A percentile compares a stretch with the other conserved stretches of the same genome.
Evolutionary conservation across 2,329 filamentous ascomycete genomes (phyloP).

Genomic region (Alternaria brassicae): DNA sequence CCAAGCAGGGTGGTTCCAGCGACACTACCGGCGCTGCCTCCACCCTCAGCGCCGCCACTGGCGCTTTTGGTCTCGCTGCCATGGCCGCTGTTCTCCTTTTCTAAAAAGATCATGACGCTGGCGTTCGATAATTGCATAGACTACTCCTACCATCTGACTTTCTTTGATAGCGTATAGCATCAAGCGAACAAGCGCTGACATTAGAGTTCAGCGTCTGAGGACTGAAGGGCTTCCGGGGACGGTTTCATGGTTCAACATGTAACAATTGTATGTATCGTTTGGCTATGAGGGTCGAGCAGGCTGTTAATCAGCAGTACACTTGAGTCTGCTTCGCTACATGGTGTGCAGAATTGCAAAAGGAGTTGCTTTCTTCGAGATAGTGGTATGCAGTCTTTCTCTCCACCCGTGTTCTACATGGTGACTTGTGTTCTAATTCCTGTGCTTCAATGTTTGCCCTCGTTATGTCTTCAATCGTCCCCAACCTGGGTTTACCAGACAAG

Average conservation of each 20-base stretch:
- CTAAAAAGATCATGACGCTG: slow-evolving; percentile 50
- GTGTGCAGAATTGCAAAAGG: slow-evolving; percentile 29
- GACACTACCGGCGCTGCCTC: slow-evolving; percentile 49
- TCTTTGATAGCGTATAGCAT: slow-evolving; percentile 45
- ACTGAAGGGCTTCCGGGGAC: slow-evolving; percentile 33
- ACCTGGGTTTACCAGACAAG: not conserved
- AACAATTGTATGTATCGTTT: slow-evolving; percentile 48
- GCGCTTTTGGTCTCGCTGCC: slow-evolving; percentile 55
- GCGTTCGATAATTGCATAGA: slow-evolving; percentile 52
- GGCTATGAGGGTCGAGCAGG: slow-evolving; percentile 43
- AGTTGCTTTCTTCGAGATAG: slow-evolving; percentile 32
- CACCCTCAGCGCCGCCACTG: slow-evolving; percentile 50
- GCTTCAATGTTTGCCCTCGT: not conserved
- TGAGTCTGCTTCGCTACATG: slow-evolving; percentile 28
- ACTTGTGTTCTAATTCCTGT: not conserved
- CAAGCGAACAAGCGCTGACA: slow-evolving; percentile 32
- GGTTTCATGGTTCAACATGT: slow-evolving; percentile 40
- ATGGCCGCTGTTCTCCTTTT: slow-evolving; percentile 58
- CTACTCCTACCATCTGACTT: slow-evolving; percentile 45
- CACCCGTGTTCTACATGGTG: slow-evolving; percentile 26
- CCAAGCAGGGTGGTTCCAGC: slow-evolving; percentile 30
- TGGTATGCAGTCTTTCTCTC: slow-evolving; percentile 41
- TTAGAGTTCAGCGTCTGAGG: slow-evolving; percentile 32
- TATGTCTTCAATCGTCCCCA: too few relatives aligned
- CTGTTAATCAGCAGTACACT: slow-evolving; percentile 44